Base-by-base conservation (phyloP, 164 flowering plant species). In the Liriodendron chinense region DNA sequence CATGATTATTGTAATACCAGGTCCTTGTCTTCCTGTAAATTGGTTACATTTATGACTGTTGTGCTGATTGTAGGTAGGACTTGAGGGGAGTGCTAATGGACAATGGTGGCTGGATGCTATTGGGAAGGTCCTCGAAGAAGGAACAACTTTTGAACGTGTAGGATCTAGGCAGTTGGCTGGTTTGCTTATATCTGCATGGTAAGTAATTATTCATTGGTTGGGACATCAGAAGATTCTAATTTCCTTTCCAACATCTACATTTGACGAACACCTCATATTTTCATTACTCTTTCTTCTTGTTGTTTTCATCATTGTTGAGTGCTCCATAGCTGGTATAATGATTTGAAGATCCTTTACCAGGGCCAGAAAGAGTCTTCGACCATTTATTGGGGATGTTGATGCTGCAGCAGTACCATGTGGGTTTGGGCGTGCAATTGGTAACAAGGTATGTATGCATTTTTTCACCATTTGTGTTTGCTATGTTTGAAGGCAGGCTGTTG, bases 161-260 rank as follows among this genome's bases (percentile, higher is more conserved):
- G 98, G 99, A 65, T 95, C 97, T 9, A 89, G 99, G 84, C 99
- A 95, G 88, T 85, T 95, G 72, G 98, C 98, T 8, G 98, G 94
- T 74, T 82, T 95, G 86, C 94, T 91, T 28, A 90, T 95, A 67
- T 84, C 91, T 76, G 84, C 88, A 64, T 96, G 99, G 98, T 94
- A 77, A 71, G 90, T 76, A 67, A 59, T 63, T 7, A 21, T 16
- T 53, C 59, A 53, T 53, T 16, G 18, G 16, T 12, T 47, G 56
- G 26, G 25, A 43, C 47, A 8, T 69, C 25, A 5, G 47, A n/a
- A 34, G 24, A 26, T 69, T 47, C 56, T 18, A 47, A 8, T 47
- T 47, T 22, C 22, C 25, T 69, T 47, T 66, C 20, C 16, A 28
- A n/a, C 25, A 69, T 47, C 12, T 20, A 21, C 24, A 20, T n/a